Evolutionary conservation across 441 rosid species (phyloP).

Genomic region (Melastoma candidum): DNA sequence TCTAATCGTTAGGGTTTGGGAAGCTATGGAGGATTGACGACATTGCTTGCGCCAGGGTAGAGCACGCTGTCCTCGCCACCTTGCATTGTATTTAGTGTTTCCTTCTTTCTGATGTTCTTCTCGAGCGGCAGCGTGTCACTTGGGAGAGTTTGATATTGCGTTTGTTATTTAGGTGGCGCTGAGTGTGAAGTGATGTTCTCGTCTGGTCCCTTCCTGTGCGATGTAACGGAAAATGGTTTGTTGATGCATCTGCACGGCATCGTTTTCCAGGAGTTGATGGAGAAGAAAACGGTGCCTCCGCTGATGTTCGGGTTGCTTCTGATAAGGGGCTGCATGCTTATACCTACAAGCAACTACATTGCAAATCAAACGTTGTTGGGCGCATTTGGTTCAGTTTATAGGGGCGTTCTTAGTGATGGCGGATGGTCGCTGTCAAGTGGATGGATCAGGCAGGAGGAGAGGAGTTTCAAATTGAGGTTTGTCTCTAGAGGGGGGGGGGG

Average conservation of each 20-base stretch:
- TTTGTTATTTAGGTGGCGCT: too few species aligned
- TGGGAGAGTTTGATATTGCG: neutral
- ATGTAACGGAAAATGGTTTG: neutral
- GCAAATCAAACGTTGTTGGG: constrained; percentile 91
- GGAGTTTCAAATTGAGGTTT: constrained; percentile 83
- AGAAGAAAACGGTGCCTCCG: constrained; percentile 37
- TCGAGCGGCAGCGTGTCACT: neutral
- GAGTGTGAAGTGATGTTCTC: too few species aligned
- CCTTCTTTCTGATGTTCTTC: too few species aligned
- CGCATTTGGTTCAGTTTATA: constrained; percentile 78
- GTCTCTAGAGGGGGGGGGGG: too few species aligned
- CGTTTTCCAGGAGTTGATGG: constrained; percentile 31
- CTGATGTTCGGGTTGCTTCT: constrained; percentile 22
- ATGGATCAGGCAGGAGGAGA: constrained; percentile 93
- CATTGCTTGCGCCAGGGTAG: constrained; percentile 32
- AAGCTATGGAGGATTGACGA: too few species aligned
- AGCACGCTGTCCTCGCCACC: constrained; percentile 48
- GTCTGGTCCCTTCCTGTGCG: too few species aligned
- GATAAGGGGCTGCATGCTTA: constrained; percentile 63
- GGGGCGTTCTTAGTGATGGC: constrained; percentile 74
- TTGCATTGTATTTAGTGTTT: constrained; percentile 11
- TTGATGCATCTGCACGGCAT: constrained; percentile 1
- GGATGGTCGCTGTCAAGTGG: constrained; percentile 78
- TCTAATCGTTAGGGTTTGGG: too few species aligned
- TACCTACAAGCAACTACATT: constrained; percentile 74